Evolutionary conservation across 1,284 basidiomycete genomes (phyloP).

Genomic region (Ganoderma lucidum): DNA sequence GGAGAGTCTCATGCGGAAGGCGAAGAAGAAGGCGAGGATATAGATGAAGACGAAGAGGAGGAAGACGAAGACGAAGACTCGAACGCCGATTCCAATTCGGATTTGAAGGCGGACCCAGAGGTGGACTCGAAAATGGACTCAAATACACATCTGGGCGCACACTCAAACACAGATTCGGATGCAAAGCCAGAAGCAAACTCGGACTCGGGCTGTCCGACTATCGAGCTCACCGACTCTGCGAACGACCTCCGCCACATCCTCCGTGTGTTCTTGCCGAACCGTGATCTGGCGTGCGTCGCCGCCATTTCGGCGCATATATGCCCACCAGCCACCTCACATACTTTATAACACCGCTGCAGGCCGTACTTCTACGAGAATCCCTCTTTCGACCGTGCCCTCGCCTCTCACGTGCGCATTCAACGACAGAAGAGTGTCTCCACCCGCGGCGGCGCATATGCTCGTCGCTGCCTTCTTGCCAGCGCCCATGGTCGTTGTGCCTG

Average conservation of each 20-base stretch:
- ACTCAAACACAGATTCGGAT: too few relatives aligned
- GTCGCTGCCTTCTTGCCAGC: too few relatives aligned
- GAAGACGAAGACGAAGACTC: background rate
- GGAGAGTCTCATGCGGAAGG: background rate
- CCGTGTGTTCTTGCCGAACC: conserved; percentile 5
- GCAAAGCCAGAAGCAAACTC: too few relatives aligned
- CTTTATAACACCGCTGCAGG: background rate
- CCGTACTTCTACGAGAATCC: background rate
- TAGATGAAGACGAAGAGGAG: background rate
- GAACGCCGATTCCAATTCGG: too few relatives aligned
- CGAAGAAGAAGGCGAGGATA: background rate
- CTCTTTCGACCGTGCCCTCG: conserved; percentile 3
- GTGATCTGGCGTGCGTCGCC: background rate
- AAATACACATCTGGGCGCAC: too few relatives aligned
- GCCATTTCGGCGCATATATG: background rate
- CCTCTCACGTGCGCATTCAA: too few relatives aligned
- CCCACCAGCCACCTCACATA: background rate
- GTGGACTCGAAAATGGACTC: too few relatives aligned
- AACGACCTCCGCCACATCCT: conserved; percentile 19
- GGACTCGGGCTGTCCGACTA: conserved; percentile 23
- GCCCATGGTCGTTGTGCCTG: too few relatives aligned
- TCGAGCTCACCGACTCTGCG: conserved; percentile 24
- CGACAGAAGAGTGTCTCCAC: too few relatives aligned
- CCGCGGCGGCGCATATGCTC: too few relatives aligned
- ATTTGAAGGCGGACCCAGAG: too few relatives aligned